Percentiles rank a stretch among this genome's conserved stretches.
These are phyloP conservation scores for Aphanomyces euteiches DNA, from an alignment of 352 stramenopile genomes.

Conservation along the genomic window DNA sequence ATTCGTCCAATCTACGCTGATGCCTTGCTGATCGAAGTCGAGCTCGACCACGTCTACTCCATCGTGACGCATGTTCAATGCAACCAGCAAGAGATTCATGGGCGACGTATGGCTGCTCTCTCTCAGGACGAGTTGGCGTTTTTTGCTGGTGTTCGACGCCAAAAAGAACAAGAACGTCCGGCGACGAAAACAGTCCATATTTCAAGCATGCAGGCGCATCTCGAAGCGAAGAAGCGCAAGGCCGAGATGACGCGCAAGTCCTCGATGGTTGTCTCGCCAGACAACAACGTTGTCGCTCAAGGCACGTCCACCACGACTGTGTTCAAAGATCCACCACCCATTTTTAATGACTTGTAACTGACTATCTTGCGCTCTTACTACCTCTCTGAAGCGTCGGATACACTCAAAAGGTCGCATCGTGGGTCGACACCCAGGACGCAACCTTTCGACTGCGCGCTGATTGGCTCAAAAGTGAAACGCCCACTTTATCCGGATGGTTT, in stretches of 20 bases:
- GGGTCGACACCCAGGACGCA: too few relatives aligned
- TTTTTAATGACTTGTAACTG: slow-evolving; percentile 27
- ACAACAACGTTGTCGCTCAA: neutral
- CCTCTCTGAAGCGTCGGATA: too few relatives aligned
- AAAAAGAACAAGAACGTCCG: slow-evolving; percentile 71
- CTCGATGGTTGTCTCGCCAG: neutral
- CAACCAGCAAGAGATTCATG: slow-evolving; percentile 52
- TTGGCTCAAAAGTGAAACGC: slow-evolving; percentile 16
- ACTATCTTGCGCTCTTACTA: neutral
- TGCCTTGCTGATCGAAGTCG: slow-evolving; percentile 59
- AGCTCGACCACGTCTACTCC: slow-evolving; percentile 73
- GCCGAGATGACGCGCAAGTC: slow-evolving; percentile 64
- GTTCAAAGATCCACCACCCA: slow-evolving; percentile 24
- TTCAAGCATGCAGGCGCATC: slow-evolving; percentile 68
- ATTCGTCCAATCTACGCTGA: slow-evolving; percentile 72
- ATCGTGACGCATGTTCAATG: slow-evolving; percentile 59
- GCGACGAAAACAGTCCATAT: slow-evolving; percentile 46
- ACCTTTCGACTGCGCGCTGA: neutral
- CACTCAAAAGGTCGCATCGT: too few relatives aligned
- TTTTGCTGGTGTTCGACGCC: slow-evolving; percentile 48
- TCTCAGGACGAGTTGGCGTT: slow-evolving; percentile 42
- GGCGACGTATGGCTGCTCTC: slow-evolving; percentile 29
- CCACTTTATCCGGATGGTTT: slow-evolving; percentile 5
- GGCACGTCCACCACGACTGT: slow-evolving; percentile 9
- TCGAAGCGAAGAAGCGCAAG: slow-evolving; percentile 68